phyloP scores from a whole-genome alignment of 148 eudicot species.

The Cornus florida region DNA sequence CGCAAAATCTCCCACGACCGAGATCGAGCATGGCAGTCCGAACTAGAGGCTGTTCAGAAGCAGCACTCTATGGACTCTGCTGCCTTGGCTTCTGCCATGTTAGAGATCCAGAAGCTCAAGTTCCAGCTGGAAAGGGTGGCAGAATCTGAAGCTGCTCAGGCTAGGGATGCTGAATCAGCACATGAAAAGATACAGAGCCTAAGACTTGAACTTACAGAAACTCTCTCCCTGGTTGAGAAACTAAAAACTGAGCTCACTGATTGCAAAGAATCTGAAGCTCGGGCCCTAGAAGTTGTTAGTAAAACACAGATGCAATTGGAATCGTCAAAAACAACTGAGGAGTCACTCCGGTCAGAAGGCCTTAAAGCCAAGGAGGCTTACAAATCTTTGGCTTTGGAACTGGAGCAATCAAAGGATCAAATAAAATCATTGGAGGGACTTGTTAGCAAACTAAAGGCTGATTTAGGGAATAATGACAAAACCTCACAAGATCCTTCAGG shows the following conservation, averaged over 20 bases:
- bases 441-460: constrained; percentile 43
- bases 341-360: constrained; percentile 39
- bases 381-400: constrained; percentile 42
- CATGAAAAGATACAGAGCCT: constrained; percentile 52
- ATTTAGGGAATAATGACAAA: constrained; percentile 14
- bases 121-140: constrained; percentile 54
- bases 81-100: constrained; percentile 64
- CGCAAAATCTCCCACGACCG: constrained; percentile 81
- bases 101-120: constrained; percentile 71
- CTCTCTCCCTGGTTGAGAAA: constrained; percentile 46
- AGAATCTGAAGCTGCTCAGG: constrained; percentile 54
- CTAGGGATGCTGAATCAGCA: constrained; percentile 50
- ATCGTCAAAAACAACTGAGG: constrained; percentile 40
- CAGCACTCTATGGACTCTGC: constrained; percentile 75
- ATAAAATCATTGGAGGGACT: constrained; percentile 44
- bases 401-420: constrained; percentile 51
- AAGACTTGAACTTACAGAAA: constrained; percentile 50
- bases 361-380: constrained; percentile 46
- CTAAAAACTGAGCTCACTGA: constrained; percentile 51
- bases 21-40: constrained; percentile 82
- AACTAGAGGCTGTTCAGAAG: constrained; percentile 70
- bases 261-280: constrained; percentile 52
- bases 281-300: constrained; percentile 43
- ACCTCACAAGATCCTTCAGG: constrained; percentile 12
- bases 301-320: constrained; percentile 48